Percentiles rank a stretch among this genome's conserved stretches.
phyloP scores from a whole-genome alignment of 2,329 filamentous ascomycete species.

The Ophiosphaerella korrae region DNA sequence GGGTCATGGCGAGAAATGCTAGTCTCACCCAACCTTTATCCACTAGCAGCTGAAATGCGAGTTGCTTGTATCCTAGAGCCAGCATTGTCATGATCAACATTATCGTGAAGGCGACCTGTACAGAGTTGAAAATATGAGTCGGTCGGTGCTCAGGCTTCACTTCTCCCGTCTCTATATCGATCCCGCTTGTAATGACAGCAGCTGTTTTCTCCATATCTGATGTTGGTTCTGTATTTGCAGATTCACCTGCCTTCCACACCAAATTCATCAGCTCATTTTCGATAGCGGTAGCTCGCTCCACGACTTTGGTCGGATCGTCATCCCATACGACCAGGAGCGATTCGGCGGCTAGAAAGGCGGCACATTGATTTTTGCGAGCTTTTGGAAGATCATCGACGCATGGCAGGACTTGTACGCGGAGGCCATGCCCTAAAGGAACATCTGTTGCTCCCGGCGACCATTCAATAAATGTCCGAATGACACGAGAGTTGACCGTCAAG shows the following conservation, averaged over 20 bases:
- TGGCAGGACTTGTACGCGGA: constrained; percentile 69
- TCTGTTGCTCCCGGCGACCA: constrained; percentile 75
- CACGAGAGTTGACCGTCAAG: constrained; percentile 80
- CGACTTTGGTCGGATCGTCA: constrained; percentile 74
- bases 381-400: constrained; percentile 62
- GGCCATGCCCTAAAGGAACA: constrained; percentile 75
- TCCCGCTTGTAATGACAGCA: constrained; percentile 51
- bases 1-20: constrained; percentile 58
- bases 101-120: constrained; percentile 70
- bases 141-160: constrained; percentile 67
- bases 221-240: constrained; percentile 46
- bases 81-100: constrained; percentile 68
- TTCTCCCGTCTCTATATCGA: constrained; percentile 75
- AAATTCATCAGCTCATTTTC: constrained; percentile 77
- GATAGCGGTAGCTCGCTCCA: constrained; percentile 72
- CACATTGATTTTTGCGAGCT: constrained; percentile 78
- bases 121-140: constrained; percentile 71
- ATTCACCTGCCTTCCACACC: constrained; percentile 61
- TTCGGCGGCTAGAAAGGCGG: constrained; percentile 75
- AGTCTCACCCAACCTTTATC: constrained; percentile 56
- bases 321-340: constrained; percentile 80
- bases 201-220: constrained; percentile 67
- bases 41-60: constrained; percentile 70
- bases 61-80: constrained; percentile 71
- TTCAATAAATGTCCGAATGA: constrained; percentile 77